Evolutionary conservation across 192 early-diverging fungal genomes (phyloP), one percentile per base, ranked within the genome.

Genomic region (Entomortierella lignicola): DNA sequence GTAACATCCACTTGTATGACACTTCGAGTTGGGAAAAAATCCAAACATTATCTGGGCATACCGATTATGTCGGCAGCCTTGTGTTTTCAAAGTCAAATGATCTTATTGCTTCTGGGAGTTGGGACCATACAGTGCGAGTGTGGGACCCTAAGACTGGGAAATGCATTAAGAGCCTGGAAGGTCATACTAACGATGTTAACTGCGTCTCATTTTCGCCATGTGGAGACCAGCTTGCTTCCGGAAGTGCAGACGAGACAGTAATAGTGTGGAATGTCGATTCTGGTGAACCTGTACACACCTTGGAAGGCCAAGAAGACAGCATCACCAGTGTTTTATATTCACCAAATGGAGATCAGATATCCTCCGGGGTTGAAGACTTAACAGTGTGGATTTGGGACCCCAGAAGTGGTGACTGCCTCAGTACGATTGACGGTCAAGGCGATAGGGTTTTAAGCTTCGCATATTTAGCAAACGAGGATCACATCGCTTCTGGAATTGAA

Each of bases 71-170:
- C 39, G 39, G n/a, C 8, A 42, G 37, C 39, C 32, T 60, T 10
- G 32, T 21, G 39, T 60, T n/a, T 60, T 60, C 57, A 0, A 20
- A 31, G n/a, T 21, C n/a, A 18, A 37, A 37, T 43, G 32, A 42
- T 7, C 57, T 42, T 34, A 60, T 60, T 21, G 57, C 57, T 12
- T 60, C 57, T 31, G 20, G 60, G 25, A 50, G 60, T 61, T 25
- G 27, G 27, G 60, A 61, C 26, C 5, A 30, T 4, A 26, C 23
- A 5, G 57, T 60, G 37, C 32, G 57, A 41, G 37, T 60, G 29
- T 60, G 57, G 57, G 57, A 60, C 57, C 7, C n/a, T 23, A 2
- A 61, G n/a, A 61, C 42, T 23, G 60, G 44, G 27, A 2, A 26
- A 2, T 42, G 41, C 48, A 26, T 39, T 48, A 20, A 15, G 26